Conservation (phyloP, 2,329 filamentous ascomycete species). For the Fusarium mexicanum region DNA sequence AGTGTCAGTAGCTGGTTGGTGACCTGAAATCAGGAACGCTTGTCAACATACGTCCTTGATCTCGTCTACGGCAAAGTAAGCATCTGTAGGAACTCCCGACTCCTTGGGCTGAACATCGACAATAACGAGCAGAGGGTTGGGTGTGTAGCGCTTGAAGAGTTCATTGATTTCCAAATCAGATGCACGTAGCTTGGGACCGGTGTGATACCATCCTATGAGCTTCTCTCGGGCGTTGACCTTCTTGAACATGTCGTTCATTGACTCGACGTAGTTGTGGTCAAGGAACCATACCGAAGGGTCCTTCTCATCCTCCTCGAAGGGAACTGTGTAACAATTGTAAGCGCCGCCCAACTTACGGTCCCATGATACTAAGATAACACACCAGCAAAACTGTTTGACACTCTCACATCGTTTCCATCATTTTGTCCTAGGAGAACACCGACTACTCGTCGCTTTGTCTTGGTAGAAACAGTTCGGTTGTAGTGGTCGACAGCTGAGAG, state of each 20-base stretch:
- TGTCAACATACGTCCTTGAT: slow-evolving; percentile 88
- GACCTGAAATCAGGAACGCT: background rate
- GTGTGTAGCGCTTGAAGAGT: slow-evolving; percentile 98
- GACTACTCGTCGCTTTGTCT: slow-evolving; percentile 86
- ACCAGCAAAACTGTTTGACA: slow-evolving; percentile 99
- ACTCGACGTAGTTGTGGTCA: slow-evolving; percentile 99
- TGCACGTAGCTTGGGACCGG: slow-evolving; percentile 93
- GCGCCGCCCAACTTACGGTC: slow-evolving; percentile 6
- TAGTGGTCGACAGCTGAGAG: slow-evolving; percentile 99
- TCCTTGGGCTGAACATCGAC: slow-evolving; percentile 99
- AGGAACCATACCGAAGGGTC: slow-evolving; percentile 99
- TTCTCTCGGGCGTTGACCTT: slow-evolving; percentile 99
- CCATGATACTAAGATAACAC: slow-evolving; percentile 37
- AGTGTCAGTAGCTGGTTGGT: slow-evolving; percentile 1
- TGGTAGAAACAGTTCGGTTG: slow-evolving; percentile 89
- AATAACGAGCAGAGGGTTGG: slow-evolving; percentile 95
- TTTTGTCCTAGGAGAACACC: slow-evolving; percentile 96
- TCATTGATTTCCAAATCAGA: slow-evolving; percentile 99
- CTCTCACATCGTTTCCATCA: slow-evolving; percentile 92
- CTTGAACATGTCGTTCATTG: slow-evolving; percentile 99
- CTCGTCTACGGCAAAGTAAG: slow-evolving; percentile 98
- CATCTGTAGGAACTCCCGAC: slow-evolving; percentile 96
- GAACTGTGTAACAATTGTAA: slow-evolving; percentile 67
- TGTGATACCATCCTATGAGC: slow-evolving; percentile 99
- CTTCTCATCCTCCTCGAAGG: slow-evolving; percentile 98